These are phyloP conservation scores for Geotrichum fermentans DNA, from an alignment of 1,139 yeast genomes.

Conservation along the genomic window DNA sequence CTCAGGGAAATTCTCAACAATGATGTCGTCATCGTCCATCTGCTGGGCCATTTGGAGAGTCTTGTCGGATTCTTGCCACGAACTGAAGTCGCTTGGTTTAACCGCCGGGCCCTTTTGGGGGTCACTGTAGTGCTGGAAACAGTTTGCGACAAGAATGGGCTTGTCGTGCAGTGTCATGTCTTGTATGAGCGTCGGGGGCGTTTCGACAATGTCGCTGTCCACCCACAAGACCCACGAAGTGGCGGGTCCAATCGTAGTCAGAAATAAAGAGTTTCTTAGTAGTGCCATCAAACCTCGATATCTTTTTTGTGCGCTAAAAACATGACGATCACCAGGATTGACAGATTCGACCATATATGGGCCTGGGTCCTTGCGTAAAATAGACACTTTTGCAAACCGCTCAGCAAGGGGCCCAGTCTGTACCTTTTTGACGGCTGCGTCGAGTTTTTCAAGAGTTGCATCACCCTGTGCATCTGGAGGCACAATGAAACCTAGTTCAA, in stretches of 20 bases:
- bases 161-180: constrained; percentile 84
- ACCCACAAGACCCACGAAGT: constrained; percentile 96
- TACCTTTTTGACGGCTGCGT: constrained; percentile 64
- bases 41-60: constrained; percentile 68
- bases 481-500: constrained; percentile 85
- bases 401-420: constrained; percentile 54
- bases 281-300: constrained; percentile 88
- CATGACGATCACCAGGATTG: constrained; percentile 77
- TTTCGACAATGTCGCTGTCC: constrained; percentile 88
- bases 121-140: constrained; percentile 74
- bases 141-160: constrained; percentile 86
- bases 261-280: constrained; percentile 85
- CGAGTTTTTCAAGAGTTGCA: constrained; percentile 62
- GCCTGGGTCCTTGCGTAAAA: constrained; percentile 93
- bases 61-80: constrained; percentile 91
- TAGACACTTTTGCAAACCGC: constrained; percentile 73
- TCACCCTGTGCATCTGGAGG: constrained; percentile 83
- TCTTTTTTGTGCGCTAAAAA: constrained; percentile 69
- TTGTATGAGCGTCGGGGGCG: constrained; percentile 75
- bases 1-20: constrained; percentile 86
- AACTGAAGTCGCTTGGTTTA: constrained; percentile 90
- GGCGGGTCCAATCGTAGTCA: constrained; percentile 83
- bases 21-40: constrained; percentile 80
- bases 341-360: no score
- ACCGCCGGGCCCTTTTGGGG: constrained; percentile 51